Evolutionary conservation across 192 early-diverging fungal species (phyloP), one percentile per base, ranked within the genome.

Genomic region (Backusella morwellensis): DNA sequence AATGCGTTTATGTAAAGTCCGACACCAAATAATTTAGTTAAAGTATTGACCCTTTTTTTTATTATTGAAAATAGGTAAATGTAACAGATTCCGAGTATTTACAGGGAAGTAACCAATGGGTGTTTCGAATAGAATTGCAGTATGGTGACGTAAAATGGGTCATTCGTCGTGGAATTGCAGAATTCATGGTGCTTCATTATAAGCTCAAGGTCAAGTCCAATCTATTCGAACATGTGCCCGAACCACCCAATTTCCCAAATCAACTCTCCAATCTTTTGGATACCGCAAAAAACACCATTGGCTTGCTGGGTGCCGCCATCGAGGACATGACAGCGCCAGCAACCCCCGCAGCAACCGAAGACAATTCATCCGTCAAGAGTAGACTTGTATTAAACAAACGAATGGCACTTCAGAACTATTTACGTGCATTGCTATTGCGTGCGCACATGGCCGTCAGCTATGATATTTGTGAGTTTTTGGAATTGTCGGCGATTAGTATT

Each of bases 131-230:
- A 38, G 90, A 91, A 78, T 81, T 92, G 35, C 88, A 90, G 76
- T 93, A 93, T 68, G 92, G 91, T 23, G 91, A 92, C 68, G 80
- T 91, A 66, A 92, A 92, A 79, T 93, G 92, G 92, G 89, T 90
- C 34, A 86, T 93, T n/a, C 75, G 85, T 26, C 88, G 91, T 29
- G 83, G 88, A 1, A 82, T 90, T 35, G 84, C 87, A 41, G 91
- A 93, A 73, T 92, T 93, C 72, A 75, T 91, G 47, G 81, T 82
- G 26, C 81, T 93, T 66, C 90, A 92, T 78, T 81, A 89, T 32
- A 79, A 80, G 35, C 80, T 93, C 50, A 90, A 84, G 76, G 81
- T 83, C 73, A 90, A 87, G 78, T 84, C 74, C 69, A 85, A 80
- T 4, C 70, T 87, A 9, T 69, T 70, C 14, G 76, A 74, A 7